These are phyloP conservation scores for Cicer yamashitae DNA, from an alignment of 306 rosid genomes.

Conservation along the genomic window DNA sequence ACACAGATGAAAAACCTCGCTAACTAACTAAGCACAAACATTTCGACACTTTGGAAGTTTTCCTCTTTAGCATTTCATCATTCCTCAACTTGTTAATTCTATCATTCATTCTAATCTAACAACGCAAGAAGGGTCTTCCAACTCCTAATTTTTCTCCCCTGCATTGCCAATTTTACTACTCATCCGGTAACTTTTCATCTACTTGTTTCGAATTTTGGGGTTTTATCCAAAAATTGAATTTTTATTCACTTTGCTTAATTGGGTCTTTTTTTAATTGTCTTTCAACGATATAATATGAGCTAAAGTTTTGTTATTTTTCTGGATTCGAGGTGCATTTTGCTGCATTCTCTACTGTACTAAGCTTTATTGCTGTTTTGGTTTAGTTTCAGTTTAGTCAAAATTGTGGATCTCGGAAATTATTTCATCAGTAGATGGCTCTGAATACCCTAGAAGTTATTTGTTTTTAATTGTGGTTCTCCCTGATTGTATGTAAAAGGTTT, in stretches of 20 bases:
- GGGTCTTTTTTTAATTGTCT: not conserved
- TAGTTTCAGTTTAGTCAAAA: conserved; percentile 9
- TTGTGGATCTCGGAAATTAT: conserved; percentile 13
- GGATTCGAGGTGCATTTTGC: conserved; percentile 29
- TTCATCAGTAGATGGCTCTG: not conserved
- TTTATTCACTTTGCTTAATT: conserved; percentile 4
- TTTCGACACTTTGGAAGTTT: too few relatives aligned
- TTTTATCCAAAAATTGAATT: not conserved
- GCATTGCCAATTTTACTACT: too few relatives aligned
- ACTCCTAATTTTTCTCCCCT: too few relatives aligned
- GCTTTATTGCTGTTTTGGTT: not conserved
- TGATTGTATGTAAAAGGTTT: not conserved
- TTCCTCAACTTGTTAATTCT: too few relatives aligned
- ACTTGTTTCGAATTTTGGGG: not conserved
- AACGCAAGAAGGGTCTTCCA: too few relatives aligned
- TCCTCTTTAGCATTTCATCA: too few relatives aligned
- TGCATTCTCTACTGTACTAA: conserved; percentile 17
- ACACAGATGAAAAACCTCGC: too few relatives aligned
- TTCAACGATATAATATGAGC: not conserved
- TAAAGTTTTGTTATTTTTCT: conserved; percentile 34
- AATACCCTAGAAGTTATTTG: not conserved
- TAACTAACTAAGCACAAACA: too few relatives aligned
- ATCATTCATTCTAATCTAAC: too few relatives aligned
- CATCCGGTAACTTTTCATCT: too few relatives aligned
- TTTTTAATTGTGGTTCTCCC: not conserved